Evolutionary conservation across 805 yeast genomes (phyloP).

Genomic region (Saccharomycopsis schoenii): DNA sequence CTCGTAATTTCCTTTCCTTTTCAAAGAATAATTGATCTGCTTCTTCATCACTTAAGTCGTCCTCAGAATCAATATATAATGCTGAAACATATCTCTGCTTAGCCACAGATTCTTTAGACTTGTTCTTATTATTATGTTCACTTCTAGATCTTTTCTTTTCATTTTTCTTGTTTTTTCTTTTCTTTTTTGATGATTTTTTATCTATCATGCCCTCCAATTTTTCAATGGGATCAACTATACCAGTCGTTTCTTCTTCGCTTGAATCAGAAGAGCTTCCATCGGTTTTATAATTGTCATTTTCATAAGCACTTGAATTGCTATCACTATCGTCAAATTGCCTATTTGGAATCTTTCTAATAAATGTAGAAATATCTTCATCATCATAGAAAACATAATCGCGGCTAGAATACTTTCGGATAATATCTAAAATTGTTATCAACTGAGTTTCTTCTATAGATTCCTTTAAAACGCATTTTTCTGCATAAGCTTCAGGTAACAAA

Average conservation of each 20-base stretch:
- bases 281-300: constrained; percentile 25
- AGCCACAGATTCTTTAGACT: not conserved
- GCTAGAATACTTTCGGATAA: not conserved
- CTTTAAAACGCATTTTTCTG: constrained; percentile 33
- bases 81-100: constrained; percentile 19
- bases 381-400: not conserved
- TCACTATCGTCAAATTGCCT: not conserved
- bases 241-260: constrained; percentile 4
- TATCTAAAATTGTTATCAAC: not conserved
- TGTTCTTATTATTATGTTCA: constrained; percentile 11
- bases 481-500: constrained; percentile 31
- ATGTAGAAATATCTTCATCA: not conserved
- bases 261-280: constrained; percentile 3
- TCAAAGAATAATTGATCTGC: constrained; percentile 12
- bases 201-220: not conserved
- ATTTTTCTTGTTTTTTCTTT: constrained; percentile 4
- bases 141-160: constrained; percentile 9
- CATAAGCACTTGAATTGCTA: constrained; percentile 19
- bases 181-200: not conserved
- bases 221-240: not conserved
- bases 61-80: constrained; percentile 28
- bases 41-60: constrained; percentile 19
- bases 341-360: not conserved
- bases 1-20: constrained; percentile 12
- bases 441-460: not conserved